phyloP scores from a whole-genome alignment of 768 basidiomycete species.

The Crassisporium funariophilum region DNA sequence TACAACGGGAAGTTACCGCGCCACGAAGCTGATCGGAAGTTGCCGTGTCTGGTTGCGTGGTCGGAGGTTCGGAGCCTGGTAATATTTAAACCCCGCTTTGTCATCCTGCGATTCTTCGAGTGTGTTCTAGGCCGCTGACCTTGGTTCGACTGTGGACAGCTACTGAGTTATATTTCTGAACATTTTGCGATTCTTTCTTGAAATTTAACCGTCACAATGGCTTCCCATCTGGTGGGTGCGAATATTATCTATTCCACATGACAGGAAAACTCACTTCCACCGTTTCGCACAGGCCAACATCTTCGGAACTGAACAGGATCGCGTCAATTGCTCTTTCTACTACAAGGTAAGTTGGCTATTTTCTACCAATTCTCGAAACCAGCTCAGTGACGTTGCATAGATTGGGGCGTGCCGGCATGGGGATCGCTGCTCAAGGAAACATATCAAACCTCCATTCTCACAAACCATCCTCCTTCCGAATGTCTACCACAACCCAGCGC shows the following conservation, averaged over 20 bases:
- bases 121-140: no score
- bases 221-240: conserved; percentile 75
- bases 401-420: conserved; percentile 99
- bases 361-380: conserved; percentile 12
- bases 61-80: no score
- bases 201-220: no score
- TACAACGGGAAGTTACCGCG: no score
- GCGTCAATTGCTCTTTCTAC: conserved; percentile 99
- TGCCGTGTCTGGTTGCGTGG: no score
- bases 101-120: no score
- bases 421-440: conserved; percentile 96
- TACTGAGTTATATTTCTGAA: conserved; percentile 1
- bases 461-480: conserved; percentile 97
- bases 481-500: conserved; percentile 97
- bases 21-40: no score
- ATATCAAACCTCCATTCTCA: conserved; percentile 96
- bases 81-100: neutral
- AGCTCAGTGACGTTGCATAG: no score
- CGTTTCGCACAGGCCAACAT: conserved; percentile 78
- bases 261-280: conserved; percentile 8
- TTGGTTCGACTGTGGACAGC: no score
- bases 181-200: no score
- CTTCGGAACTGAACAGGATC: conserved; percentile 92
- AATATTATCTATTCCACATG: neutral
- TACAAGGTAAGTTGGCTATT: conserved; percentile 70